Percentiles rank a stretch among this genome's conserved stretches.
Evolutionary conservation across 2,329 filamentous ascomycete species (phyloP).

Genomic region (Ceratocystis cubensis): DNA sequence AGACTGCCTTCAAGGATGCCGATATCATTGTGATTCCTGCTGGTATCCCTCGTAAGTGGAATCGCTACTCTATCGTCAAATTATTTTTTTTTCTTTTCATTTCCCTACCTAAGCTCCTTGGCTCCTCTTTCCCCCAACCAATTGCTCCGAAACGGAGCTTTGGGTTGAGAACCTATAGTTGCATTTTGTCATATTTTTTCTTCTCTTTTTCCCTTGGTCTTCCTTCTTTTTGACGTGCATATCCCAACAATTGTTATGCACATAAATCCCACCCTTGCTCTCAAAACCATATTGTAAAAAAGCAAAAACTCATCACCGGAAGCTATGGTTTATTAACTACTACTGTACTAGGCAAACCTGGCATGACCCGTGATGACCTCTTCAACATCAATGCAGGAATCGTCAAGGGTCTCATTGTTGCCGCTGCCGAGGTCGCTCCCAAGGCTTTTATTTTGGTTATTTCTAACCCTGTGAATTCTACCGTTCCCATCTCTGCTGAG

Average conservation of each 20-base stretch:
- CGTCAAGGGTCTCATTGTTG: constrained; percentile 84
- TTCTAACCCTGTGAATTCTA: constrained; percentile 99
- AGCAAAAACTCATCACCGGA: not conserved
- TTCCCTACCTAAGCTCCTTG: not conserved
- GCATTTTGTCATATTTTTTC: not conserved
- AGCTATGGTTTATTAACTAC: constrained; percentile 24
- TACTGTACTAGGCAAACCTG: constrained; percentile 66
- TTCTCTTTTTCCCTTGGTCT: constrained; percentile 6
- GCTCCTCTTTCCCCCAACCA: constrained; percentile 16
- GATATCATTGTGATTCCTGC: constrained; percentile 96
- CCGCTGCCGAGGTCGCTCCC: constrained; percentile 73
- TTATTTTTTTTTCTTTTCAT: not conserved
- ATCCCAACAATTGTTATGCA: constrained; percentile 2
- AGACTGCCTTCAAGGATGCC: constrained; percentile 78
- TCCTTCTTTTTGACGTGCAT: constrained; percentile 10
- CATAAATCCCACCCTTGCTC: not conserved
- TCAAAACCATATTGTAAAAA: not conserved
- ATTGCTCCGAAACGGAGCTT: constrained; percentile 9
- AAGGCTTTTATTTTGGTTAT: constrained; percentile 95
- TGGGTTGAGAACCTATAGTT: not conserved
- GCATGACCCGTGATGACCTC: constrained; percentile 97
- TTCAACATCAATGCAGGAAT: constrained; percentile 99
- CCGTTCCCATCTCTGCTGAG: constrained; percentile 93
- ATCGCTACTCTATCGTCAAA: not conserved
- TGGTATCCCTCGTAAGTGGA: constrained; percentile 78